Conservation (phyloP, 306 rosid species). For the Quercus mongolica region DNA sequence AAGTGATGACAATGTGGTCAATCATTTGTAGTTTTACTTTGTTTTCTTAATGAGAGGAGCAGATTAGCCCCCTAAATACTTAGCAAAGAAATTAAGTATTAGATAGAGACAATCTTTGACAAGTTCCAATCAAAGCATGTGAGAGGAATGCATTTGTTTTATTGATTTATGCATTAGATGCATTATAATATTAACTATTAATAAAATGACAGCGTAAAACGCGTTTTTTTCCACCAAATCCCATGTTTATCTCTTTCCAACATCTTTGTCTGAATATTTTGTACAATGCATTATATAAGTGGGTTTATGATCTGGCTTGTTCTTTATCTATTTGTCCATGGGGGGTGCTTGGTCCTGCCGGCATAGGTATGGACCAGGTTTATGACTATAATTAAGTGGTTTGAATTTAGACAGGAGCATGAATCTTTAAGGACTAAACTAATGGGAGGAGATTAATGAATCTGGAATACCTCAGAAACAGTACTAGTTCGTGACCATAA, state of each 20-base stretch:
- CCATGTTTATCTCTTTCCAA: conserved; percentile 41
- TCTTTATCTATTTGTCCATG: conserved; percentile 13
- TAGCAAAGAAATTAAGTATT: conserved; percentile 12
- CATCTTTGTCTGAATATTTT: conserved; percentile 17
- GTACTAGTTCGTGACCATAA: not conserved
- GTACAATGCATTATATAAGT: conserved; percentile 19
- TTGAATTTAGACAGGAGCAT: not conserved
- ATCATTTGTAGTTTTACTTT: conserved; percentile 25
- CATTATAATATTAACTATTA: conserved; percentile 28
- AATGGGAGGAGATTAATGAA: not conserved
- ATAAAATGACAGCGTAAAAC: conserved; percentile 32
- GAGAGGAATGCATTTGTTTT: conserved; percentile 21
- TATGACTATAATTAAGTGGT: not conserved
- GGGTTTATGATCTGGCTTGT: conserved; percentile 29
- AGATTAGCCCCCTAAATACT: conserved; percentile 16
- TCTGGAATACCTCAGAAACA: not conserved
- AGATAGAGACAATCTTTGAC: conserved; percentile 29
- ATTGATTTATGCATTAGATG: conserved; percentile 2
- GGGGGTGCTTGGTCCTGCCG: not conserved
- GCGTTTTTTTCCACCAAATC: conserved; percentile 68
- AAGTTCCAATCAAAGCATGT: conserved; percentile 27
- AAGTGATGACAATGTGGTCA: conserved; percentile 23
- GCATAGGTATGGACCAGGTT: not conserved
- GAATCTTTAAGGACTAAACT: not conserved
- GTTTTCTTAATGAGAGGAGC: conserved; percentile 24